phyloP scores from a whole-genome alignment of 805 yeast species.

The Kurtzmaniella cleridarum region DNA sequence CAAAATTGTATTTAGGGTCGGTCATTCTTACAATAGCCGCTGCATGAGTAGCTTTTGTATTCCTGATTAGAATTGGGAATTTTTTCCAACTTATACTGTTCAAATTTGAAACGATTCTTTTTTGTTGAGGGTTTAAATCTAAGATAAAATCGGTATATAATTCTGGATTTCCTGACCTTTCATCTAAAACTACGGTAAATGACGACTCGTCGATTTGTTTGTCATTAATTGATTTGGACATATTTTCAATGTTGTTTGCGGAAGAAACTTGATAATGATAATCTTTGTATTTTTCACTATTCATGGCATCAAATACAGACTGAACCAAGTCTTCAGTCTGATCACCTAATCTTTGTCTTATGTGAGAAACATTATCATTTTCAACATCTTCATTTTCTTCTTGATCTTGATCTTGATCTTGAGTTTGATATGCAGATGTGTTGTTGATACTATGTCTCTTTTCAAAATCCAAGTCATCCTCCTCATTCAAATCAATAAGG shows the following conservation, averaged over 20 bases:
- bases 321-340: slow-evolving; percentile 63
- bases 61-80: slow-evolving; percentile 62
- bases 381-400: neutral
- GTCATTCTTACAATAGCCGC: slow-evolving; percentile 69
- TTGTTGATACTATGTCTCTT: neutral
- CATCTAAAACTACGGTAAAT: slow-evolving; percentile 7
- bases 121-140: slow-evolving; percentile 39
- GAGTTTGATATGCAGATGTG: neutral
- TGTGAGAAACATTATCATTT: neutral
- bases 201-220: slow-evolving; percentile 1
- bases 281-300: slow-evolving; percentile 22
- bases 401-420: neutral
- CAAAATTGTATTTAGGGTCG: slow-evolving; percentile 35
- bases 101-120: slow-evolving; percentile 47
- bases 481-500: slow-evolving; percentile 2
- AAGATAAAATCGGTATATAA: slow-evolving; percentile 13
- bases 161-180: slow-evolving; percentile 6
- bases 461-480: slow-evolving; percentile 3
- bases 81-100: slow-evolving; percentile 64
- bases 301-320: slow-evolving; percentile 55
- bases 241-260: neutral
- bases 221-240: neutral
- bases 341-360: slow-evolving; percentile 40
- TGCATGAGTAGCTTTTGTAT: slow-evolving; percentile 69
- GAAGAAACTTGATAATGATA: slow-evolving; percentile 9